Evolutionary conservation across 1,284 basidiomycete genomes (phyloP), one percentile per base, ranked within the genome.

Genomic region (Mycena sp.): DNA sequence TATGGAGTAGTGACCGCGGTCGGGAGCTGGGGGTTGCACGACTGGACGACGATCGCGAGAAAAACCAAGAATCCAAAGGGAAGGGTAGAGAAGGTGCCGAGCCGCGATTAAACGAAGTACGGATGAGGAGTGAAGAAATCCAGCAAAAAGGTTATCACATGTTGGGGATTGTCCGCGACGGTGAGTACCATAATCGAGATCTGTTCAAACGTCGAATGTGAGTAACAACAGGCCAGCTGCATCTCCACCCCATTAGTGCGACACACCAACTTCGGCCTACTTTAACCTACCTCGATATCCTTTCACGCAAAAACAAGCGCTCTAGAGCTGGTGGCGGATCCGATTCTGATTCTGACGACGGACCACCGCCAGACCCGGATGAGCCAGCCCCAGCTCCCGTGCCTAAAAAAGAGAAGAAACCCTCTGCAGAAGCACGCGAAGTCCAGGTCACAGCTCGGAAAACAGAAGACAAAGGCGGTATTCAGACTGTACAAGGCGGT

Each of bases 181-280:
- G 92, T 91, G 72, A 56, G 83, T 72, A 23, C 55, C 43, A 23
- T 14, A 46, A 40, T 64, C 54, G 29, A 50, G 50, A 49, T 46
- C 54, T 28, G 50, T 52, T 61, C 35, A 51, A 46, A 62, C 35
- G 44, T 19, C 48, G 37, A 49, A 53, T 40, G 53, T 61, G 45
- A 59, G 61, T 14, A 14, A 35, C 25, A 57, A 32, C 68, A 94
- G 92, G 89, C 23, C 85, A 84, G 63, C 77, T 94, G 44, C 86
- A 93, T 74, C 79, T 94, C n/a, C 89, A 94, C 72, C 91, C 91
- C 43, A 85, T 94, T 70, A 83, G 76, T 65, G 85, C 92, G 76
- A 89, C 86, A 0, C 90, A 93, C 70, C 92, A 94, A 74, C 82
- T 94, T 69, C 86, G 92, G 46, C 92, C 92, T 9, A 89, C 89